Base-by-base conservation (phyloP, 345 rosid genomes). In the Nephelium lappaceum region DNA sequence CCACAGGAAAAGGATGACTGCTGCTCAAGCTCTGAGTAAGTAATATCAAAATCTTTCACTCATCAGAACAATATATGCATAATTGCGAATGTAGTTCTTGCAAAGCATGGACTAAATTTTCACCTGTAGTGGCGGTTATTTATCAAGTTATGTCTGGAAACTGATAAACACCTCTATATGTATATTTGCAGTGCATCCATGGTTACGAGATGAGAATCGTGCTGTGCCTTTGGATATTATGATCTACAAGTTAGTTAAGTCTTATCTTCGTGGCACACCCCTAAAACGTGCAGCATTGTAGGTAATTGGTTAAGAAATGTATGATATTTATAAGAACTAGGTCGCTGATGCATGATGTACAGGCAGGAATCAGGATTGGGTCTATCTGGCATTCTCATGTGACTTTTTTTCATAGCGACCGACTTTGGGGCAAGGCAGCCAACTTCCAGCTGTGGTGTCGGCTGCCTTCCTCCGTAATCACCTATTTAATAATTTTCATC, bases 251-350 rank as follows among this genome's bases (percentile, higher is more conserved):
- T 83, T 91, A 81, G 94, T 91, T 45, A 94, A 86, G 86, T 86
- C 86, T 65, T 96, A 94, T 77, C 81, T 93, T 18, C 94, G 86
- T 67, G 94, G 92, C 61, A 82, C 98, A 6, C 95, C 97, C 72
- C 86, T 93, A 78, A 91, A 88, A 80, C 88, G 88, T 79, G 92
- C 95, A 69, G 98, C 99, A 43, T 84, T 93, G 60, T 93, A 88
- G 98, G 99, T 93, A 86, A 55, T 75, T 67, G 43, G 65, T 38
- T 84, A 70, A 65, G 12, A 25, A 36, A 24, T 27, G 9, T 43
- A 31, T 31, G 71, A 47, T 31, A 23, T 21, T 63, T 42, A 4
- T 10, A 61, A 24, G 51, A 38, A 73, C 31, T 47, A 36, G 60
- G 7, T 53, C 5, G 60, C 6, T 53, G 60, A 53, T 53, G n/a